Conservation (phyloP, 495 filamentous ascomycete species). For the Penicillium argentinense region DNA sequence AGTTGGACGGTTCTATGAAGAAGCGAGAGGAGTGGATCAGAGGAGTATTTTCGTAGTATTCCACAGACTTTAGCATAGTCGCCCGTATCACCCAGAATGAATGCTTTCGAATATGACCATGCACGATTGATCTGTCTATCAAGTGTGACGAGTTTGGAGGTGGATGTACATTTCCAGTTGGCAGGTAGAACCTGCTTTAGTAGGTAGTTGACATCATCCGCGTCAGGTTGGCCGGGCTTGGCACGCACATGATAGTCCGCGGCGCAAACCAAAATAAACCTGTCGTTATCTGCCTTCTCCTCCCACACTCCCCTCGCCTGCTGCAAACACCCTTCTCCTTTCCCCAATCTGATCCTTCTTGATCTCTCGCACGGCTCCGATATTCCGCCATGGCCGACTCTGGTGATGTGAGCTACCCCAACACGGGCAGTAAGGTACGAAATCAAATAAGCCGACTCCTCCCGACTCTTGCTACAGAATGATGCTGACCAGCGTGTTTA, state of each 20-base stretch:
- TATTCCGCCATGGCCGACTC: slow-evolving; percentile 34
- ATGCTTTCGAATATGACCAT: too few species aligned
- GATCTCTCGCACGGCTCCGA: background rate
- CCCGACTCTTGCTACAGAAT: slow-evolving; percentile 5
- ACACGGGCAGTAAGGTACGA: slow-evolving; percentile 48
- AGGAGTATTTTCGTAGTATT: too few species aligned
- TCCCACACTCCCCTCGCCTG: slow-evolving; percentile 9
- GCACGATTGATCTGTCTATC: too few species aligned
- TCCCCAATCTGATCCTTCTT: slow-evolving; percentile 11
- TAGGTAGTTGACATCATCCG: slow-evolving; percentile 19
- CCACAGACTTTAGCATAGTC: too few species aligned
- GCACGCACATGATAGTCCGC: slow-evolving; percentile 22
- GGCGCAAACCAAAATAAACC: slow-evolving; percentile 24
- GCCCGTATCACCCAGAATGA: too few species aligned
- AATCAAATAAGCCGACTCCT: slow-evolving; percentile 10
- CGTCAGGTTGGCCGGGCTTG: slow-evolving; percentile 11
- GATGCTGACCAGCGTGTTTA: slow-evolving; percentile 11
- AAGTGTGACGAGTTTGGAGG: too few species aligned
- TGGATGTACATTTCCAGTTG: too few species aligned
- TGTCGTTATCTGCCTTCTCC: slow-evolving; percentile 17
- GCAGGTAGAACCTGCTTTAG: too few species aligned
- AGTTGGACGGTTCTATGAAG: too few species aligned
- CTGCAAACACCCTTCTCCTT: slow-evolving; percentile 13
- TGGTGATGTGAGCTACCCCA: slow-evolving; percentile 44
- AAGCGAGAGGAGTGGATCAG: too few species aligned